Conservation (phyloP, 768 basidiomycete species). For the Boletus edulis region DNA sequence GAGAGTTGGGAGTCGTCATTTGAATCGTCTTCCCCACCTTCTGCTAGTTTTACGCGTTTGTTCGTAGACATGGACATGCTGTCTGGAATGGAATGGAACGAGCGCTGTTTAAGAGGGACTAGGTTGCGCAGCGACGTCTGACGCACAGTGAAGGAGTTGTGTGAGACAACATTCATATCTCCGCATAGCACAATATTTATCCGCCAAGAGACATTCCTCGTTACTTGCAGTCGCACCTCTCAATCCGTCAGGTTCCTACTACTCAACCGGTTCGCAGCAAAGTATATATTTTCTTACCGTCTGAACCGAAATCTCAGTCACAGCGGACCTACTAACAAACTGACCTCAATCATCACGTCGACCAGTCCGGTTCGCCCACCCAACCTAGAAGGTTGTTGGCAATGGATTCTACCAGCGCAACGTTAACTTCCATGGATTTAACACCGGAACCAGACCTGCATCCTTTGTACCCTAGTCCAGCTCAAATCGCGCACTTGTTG, state of each 20-base stretch:
- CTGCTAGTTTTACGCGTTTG: slow-evolving; percentile 51
- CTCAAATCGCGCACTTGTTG: slow-evolving; percentile 60
- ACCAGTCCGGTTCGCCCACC: slow-evolving; percentile 7
- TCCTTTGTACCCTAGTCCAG: slow-evolving; percentile 70
- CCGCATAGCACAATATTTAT: neutral
- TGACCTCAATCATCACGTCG: slow-evolving; percentile 3
- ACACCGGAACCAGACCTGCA: slow-evolving; percentile 77
- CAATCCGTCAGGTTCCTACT: slow-evolving; percentile 1
- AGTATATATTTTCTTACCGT: slow-evolving; percentile 14
- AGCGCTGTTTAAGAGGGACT: neutral
- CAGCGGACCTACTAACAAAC: slow-evolving; percentile 2
- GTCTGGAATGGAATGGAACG: slow-evolving; percentile 3
- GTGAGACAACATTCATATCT: neutral
- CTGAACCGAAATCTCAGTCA: slow-evolving; percentile 15
- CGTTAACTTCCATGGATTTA: slow-evolving; percentile 47
- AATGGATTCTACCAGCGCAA: slow-evolving; percentile 30
- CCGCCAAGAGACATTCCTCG: neutral
- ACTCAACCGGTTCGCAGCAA: slow-evolving; percentile 5
- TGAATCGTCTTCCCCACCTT: slow-evolving; percentile 15
- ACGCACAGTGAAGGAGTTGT: no score
- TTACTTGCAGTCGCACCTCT: slow-evolving; percentile 5
- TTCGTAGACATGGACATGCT: slow-evolving; percentile 55
- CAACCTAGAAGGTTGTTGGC: slow-evolving; percentile 1
- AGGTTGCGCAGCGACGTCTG: neutral
- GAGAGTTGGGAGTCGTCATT: slow-evolving; percentile 5